A percentile compares a stretch with the other conserved stretches of the same genome.
Evolutionary conservation across 2,329 filamentous ascomycete species (phyloP).

Genomic region (Apiospora rasikravindrae): DNA sequence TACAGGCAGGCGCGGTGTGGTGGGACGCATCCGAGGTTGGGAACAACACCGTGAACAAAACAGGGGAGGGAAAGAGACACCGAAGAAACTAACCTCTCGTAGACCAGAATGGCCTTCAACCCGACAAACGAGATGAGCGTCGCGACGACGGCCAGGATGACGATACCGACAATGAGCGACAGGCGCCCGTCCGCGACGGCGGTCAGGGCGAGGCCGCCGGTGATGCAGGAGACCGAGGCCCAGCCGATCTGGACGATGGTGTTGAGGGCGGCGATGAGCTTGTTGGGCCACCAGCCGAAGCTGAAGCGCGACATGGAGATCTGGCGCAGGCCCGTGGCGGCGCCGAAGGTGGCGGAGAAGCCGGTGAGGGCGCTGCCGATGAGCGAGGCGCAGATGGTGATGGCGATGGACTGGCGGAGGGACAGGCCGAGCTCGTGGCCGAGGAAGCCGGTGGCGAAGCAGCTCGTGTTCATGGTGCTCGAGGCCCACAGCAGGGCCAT

Average conservation of each 20-base stretch:
- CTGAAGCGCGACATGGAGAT: conserved; percentile 55
- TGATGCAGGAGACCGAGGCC: conserved; percentile 55
- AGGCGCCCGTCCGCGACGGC: conserved; percentile 52
- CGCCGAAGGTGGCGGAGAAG: conserved; percentile 56
- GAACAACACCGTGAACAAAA: not conserved
- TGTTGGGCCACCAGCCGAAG: conserved; percentile 57
- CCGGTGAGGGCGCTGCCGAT: conserved; percentile 50
- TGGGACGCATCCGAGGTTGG: not conserved
- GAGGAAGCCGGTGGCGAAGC: conserved; percentile 57
- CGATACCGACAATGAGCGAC: conserved; percentile 56
- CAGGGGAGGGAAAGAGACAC: not conserved
- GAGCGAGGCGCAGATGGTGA: conserved; percentile 52
- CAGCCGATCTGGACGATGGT: conserved; percentile 56
- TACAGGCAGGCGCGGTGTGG: not conserved
- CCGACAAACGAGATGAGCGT: conserved; percentile 59
- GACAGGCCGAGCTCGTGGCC: conserved; percentile 54
- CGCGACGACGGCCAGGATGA: conserved; percentile 54
- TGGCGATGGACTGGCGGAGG: conserved; percentile 48
- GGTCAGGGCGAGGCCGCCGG: conserved; percentile 54
- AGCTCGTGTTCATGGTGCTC: conserved; percentile 56
- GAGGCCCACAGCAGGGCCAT: conserved; percentile 60
- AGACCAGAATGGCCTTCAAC: conserved; percentile 53
- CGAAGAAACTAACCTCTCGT: conserved; percentile 43
- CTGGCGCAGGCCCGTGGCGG: conserved; percentile 55
- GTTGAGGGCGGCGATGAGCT: conserved; percentile 56